Evolutionary conservation across 345 rosid genomes (phyloP).

Genomic region (Abelmoschus esculentus): DNA sequence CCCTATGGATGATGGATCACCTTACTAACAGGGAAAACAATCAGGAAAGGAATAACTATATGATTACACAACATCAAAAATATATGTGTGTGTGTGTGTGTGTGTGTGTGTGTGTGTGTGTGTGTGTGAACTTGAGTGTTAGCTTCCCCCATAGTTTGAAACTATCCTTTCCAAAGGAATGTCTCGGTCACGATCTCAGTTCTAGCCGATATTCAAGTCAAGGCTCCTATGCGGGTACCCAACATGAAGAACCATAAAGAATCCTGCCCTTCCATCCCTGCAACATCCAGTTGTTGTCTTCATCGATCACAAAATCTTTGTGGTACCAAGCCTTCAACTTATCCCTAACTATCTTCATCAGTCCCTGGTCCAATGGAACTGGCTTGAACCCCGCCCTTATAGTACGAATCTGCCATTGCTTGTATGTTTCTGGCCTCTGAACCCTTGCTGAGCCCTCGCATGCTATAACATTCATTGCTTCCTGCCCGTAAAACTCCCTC

Average conservation of each 20-base stretch:
- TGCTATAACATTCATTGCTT: conserved; percentile 62
- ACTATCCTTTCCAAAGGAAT: not conserved
- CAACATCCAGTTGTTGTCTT: conserved; percentile 61
- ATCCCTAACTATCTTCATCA: conserved; percentile 27
- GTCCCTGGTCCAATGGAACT: conserved; percentile 35
- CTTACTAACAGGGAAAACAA: too few relatives aligned
- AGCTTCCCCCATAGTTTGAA: not conserved
- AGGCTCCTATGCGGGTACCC: conserved; percentile 40
- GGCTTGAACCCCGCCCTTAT: conserved; percentile 61
- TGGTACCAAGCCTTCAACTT: conserved; percentile 52
- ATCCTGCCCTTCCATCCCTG: conserved; percentile 93
- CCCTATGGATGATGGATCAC: not conserved
- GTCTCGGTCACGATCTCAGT: not conserved
- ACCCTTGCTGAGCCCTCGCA: conserved; percentile 74
- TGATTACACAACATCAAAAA: too few relatives aligned
- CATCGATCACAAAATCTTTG: conserved; percentile 59
- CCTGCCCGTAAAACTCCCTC: conserved; percentile 55
- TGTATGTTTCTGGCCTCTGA: conserved; percentile 76
- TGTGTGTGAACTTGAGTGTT: not conserved
- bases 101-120: too few relatives aligned
- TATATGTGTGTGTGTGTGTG: too few relatives aligned
- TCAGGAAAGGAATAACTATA: too few relatives aligned
- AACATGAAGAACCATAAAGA: conserved; percentile 46
- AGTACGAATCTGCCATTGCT: conserved; percentile 63
- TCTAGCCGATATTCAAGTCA: not conserved